Evolutionary conservation across 73 alveolate genomes (phyloP).

Genomic region (Blepharisma stoltei): DNA sequence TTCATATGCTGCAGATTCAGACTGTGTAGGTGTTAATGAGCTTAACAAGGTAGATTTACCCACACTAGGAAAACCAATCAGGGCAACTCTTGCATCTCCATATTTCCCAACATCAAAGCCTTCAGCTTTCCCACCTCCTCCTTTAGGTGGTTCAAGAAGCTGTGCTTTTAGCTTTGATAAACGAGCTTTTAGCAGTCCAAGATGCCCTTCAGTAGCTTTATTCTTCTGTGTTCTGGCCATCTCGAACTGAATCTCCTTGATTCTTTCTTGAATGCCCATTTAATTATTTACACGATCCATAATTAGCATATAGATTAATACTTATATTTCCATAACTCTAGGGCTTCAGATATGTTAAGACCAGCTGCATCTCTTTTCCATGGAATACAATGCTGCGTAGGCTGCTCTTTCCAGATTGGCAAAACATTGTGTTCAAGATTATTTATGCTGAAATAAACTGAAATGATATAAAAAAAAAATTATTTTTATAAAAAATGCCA

Average conservation of each 20-base stretch:
- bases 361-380: too few species aligned
- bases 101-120: conserved; percentile 99
- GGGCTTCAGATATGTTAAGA: too few species aligned
- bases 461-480: too few species aligned
- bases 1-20: conserved; percentile 98
- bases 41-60: conserved; percentile 92
- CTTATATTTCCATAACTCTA: too few species aligned
- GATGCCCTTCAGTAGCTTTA: conserved; percentile 99
- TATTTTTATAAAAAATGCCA: too few species aligned
- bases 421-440: too few species aligned
- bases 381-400: too few species aligned
- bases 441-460: too few species aligned
- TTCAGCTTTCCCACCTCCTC: conserved; percentile 93
- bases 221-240: conserved; percentile 99
- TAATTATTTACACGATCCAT: too few species aligned
- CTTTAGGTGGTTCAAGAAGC: conserved; percentile 84
- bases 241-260: conserved; percentile 95
- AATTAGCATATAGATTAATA: too few species aligned
- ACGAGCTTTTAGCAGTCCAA: conserved; percentile 62
- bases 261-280: conserved; percentile 94
- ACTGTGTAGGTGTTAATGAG: conserved; percentile 93
- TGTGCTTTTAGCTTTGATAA: conserved; percentile 79
- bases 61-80: conserved; percentile 94
- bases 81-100: conserved; percentile 99
- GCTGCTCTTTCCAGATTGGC: too few species aligned